Conservation (phyloP, 495 filamentous ascomycete species). For the Penicillium chermesinum region DNA sequence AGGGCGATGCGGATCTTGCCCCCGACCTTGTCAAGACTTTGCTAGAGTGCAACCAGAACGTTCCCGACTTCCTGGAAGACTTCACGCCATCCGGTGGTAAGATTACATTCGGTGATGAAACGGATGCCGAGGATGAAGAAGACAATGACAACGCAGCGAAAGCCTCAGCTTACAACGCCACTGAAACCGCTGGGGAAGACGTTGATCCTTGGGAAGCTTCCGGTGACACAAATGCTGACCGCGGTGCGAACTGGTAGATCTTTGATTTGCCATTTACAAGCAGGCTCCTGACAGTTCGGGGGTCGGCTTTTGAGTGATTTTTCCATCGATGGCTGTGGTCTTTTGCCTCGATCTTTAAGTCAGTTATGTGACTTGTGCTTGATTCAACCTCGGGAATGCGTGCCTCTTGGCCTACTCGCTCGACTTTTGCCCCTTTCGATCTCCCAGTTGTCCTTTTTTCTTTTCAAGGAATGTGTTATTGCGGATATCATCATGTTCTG, state of each 20-base stretch:
- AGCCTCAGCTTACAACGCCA: too few relatives aligned
- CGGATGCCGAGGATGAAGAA: constrained; percentile 45
- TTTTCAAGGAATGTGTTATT: too few relatives aligned
- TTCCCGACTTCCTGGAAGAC: constrained; percentile 76
- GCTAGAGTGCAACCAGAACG: constrained; percentile 65
- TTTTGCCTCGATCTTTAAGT: background rate
- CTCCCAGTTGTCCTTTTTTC: too few relatives aligned
- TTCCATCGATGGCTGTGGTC: background rate
- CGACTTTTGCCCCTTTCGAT: background rate
- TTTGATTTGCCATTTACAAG: background rate
- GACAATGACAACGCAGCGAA: constrained; percentile 3
- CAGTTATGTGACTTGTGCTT: background rate
- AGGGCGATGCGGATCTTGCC: constrained; percentile 63
- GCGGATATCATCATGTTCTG: too few relatives aligned
- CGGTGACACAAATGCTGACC: background rate
- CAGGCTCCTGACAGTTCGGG: background rate
- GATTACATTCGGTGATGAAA: constrained; percentile 58
- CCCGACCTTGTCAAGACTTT: constrained; percentile 69
- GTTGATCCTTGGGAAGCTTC: background rate
- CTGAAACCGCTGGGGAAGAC: background rate
- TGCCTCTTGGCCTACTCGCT: background rate
- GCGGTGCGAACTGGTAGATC: background rate
- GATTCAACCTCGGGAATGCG: background rate
- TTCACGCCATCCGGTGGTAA: constrained; percentile 50
- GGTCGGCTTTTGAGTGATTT: background rate